Percentiles rank a stretch among this genome's conserved stretches.
These are phyloP conservation scores for Annona cherimola DNA, from an alignment of 164 flowering plant genomes.

Conservation along the genomic window DNA sequence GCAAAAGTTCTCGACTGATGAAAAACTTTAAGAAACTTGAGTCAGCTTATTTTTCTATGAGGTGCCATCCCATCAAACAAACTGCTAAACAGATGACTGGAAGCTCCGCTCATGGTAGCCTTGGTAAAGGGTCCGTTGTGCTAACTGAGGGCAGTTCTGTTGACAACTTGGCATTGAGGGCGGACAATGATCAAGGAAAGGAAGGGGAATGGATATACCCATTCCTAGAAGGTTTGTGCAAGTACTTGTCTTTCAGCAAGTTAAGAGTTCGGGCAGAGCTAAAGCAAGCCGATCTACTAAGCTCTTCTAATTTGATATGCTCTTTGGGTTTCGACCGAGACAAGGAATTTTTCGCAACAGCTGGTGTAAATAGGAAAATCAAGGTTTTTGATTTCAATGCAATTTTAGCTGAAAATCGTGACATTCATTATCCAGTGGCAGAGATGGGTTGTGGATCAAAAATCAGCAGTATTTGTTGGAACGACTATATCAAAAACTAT, in stretches of 20 bases:
- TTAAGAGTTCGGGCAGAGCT: conserved; percentile 77
- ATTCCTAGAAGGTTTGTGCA: conserved; percentile 87
- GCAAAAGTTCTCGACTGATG: conserved; percentile 66
- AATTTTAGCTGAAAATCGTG: conserved; percentile 61
- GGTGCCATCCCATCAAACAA: conserved; percentile 44
- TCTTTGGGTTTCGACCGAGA: conserved; percentile 89
- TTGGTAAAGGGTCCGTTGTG: conserved; percentile 52
- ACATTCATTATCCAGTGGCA: conserved; percentile 90
- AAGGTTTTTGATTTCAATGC: conserved; percentile 83
- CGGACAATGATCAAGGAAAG: conserved; percentile 23
- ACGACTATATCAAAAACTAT: conserved; percentile 86
- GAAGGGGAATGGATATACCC: conserved; percentile 71
- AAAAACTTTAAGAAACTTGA: conserved; percentile 82
- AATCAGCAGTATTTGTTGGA: conserved; percentile 91
- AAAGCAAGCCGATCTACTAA: conserved; percentile 89
- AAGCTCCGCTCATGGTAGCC: conserved; percentile 41
- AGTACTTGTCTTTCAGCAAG: conserved; percentile 76
- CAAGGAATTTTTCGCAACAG: conserved; percentile 90
- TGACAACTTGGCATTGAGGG: conserved; percentile 45
- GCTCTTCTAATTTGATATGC: conserved; percentile 86
- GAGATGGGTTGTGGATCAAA: conserved; percentile 87
- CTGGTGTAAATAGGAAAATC: conserved; percentile 94
- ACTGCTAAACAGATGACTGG: conserved; percentile 24
- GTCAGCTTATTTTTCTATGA: conserved; percentile 67
- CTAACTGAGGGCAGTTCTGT: conserved; percentile 70